Evolutionary conservation across 768 basidiomycete genomes (phyloP), one percentile per base, ranked within the genome.

Genomic region (Coprinellus aureogranulatus): DNA sequence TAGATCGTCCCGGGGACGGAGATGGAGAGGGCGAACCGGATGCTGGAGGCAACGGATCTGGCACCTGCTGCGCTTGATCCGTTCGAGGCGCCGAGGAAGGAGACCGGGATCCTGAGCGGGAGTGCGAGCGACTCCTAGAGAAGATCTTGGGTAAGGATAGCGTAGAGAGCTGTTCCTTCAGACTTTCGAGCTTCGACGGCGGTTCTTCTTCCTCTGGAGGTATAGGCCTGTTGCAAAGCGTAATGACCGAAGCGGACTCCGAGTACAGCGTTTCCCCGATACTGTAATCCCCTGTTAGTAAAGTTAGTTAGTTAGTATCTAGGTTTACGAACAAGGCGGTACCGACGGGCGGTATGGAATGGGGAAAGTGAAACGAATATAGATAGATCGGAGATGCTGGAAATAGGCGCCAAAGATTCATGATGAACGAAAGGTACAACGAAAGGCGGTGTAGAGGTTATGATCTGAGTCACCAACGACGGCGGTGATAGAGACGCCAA

Each of bases 181-280:
- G n/a, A 20, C 22, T 49, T 10, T 31, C 20, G 30, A 23, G n/a
- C 77, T 48, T 61, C 55, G 56, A 53, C n/a, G 57, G 52, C 51
- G 59, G 48, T 26, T 59, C 54, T 41, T 62, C 60, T 25, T 59
- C 41, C 5, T 60, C 40, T 31, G 46, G 22, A 12, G 70, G 63
- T 20, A 66, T 56, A 9, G 66, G 65, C n/a, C 60, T 52, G 55
- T 67, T 68, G 60, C 79, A 77, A 39, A 85, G 69, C 5, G 71
- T 68, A 48, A 88, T 82, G 12, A 77, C 73, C n/a, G 76, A 73
- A 2, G 80, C 82, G 6, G 83, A 83, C 66, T 87, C 81, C 12
- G 68, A 68, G n/a, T 86, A 72, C 25, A 87, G 69, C 1, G 81
- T 81, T 66, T 85, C 77, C 14, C 85, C 86, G 39, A 87, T 64